A percentile compares a stretch with the other conserved stretches of the same genome.
phyloP scores from a whole-genome alignment of 176 grass and related monocot genomes.

The Musa itinerans region DNA sequence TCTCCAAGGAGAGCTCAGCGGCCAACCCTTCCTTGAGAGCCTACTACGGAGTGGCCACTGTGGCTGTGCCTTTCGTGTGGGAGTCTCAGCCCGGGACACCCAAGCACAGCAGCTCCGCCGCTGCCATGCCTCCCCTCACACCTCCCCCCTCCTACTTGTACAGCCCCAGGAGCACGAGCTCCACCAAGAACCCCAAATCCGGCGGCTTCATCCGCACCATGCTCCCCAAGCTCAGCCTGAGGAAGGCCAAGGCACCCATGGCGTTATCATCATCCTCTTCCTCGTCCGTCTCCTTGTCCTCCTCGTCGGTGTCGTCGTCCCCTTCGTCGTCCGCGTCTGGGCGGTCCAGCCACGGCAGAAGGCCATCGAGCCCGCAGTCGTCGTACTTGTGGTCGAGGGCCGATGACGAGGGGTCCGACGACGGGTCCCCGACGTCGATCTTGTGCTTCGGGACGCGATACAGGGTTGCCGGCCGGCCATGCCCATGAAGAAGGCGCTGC shows the following conservation, averaged over 20 bases:
- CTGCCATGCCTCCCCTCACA: conserved; percentile 34
- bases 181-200: conserved; percentile 29
- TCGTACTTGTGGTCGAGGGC: background rate
- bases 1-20: conserved; percentile 57
- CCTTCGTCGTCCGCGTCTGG: background rate
- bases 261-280: conserved; percentile 22
- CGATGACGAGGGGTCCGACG: background rate
- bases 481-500: background rate
- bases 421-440: background rate
- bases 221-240: conserved; percentile 25
- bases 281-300: conserved; percentile 7
- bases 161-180: background rate
- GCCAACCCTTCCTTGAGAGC: conserved; percentile 80
- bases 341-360: background rate
- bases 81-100: conserved; percentile 88
- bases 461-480: no score
- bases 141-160: conserved; percentile 60
- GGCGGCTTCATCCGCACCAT: conserved; percentile 32
- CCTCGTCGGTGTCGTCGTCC: background rate
- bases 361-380: background rate
- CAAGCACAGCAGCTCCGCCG: conserved; percentile 29
- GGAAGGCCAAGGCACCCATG: conserved; percentile 6
- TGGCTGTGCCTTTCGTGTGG: conserved; percentile 78
- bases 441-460: background rate
- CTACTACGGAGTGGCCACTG: conserved; percentile 64